Conservation (phyloP, 768 basidiomycete genomes). For the Lactarius vividus region DNA sequence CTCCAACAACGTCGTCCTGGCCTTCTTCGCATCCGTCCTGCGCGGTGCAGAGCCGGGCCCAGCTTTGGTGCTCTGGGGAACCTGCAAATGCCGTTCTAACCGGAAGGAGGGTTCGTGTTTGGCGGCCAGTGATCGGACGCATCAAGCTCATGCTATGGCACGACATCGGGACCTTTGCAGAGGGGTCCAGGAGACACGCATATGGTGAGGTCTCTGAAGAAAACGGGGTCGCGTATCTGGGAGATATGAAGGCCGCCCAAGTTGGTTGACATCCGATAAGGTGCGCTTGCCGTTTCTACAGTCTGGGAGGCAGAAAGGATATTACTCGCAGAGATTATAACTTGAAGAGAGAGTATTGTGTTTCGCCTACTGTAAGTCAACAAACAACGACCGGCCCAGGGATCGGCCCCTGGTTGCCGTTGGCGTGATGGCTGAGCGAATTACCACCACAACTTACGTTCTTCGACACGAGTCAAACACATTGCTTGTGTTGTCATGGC, state of each 20-base stretch:
- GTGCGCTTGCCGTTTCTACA: background rate
- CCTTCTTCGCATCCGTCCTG: constrained; percentile 38
- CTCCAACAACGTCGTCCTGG: constrained; percentile 44
- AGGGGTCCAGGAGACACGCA: background rate
- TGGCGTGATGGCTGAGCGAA: background rate
- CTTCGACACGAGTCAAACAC: background rate
- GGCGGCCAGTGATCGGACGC: constrained; percentile 44
- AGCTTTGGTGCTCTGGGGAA: constrained; percentile 44
- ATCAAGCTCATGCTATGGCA: background rate
- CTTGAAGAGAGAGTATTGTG: background rate
- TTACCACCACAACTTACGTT: background rate
- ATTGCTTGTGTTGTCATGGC: too few species aligned
- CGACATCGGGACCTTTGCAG: background rate
- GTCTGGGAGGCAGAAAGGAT: background rate
- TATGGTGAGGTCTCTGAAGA: background rate
- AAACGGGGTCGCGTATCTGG: background rate
- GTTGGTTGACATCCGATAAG: background rate
- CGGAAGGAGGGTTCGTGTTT: constrained; percentile 41
- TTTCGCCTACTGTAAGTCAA: background rate
- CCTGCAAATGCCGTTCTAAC: constrained; percentile 50
- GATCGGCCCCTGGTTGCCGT: background rate
- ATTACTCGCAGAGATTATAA: background rate
- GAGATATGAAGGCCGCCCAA: background rate
- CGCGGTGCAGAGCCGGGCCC: constrained; percentile 42
- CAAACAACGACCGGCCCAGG: too few species aligned